Base-by-base conservation (phyloP, 352 stramenopile species). In the Peronosclerospora sorghi region DNA sequence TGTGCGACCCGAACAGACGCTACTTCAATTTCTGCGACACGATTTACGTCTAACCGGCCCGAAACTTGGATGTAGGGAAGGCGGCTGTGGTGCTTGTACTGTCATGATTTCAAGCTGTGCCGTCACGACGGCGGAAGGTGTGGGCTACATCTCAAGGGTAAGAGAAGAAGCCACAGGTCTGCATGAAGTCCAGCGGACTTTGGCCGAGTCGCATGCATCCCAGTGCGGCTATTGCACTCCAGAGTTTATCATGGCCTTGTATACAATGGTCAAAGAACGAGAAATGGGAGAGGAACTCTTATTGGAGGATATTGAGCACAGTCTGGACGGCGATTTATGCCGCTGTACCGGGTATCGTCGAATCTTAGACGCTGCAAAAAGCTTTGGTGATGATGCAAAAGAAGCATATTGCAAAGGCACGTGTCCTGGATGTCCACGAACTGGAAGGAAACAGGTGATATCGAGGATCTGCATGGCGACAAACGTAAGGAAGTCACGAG, bases 291-390 rank as follows among this genome's bases (percentile, higher is more conserved):
- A 70, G 3, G 69, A 73, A 41, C 81, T 78, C 51, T 78, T 65
- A 15, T 89, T 83, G 74, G 72, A 79, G n/a, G 70, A 91, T 41
- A 82, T 97, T 36, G 87, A 97, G 47, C 82, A 97, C 60, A 70
- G 86, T 50, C 68, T 98, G 55, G 94, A 98, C 65, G 92, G 94
- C 18, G 97, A 98, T 59, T 56, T 98, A 21, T 98, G 94, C 56
- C 83, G 94, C 5, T 98, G 94, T 57, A 98, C 94, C 1, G 78
- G 78, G 14, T 91, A 91, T 41, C 75, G 78, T 10, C 75, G 75
- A 8, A 86, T 91, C 37, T 45, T 91, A 5, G 83, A 96, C 27
- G 79, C 83, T 0, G 82, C 83, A 40, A 92, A 94, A 48, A 88
- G 77, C 41, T 89, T 96, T 42, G 82, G 74, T 4, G 63, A 56